Percentiles rank a stretch among this genome's conserved stretches.
Conservation (phyloP, 331 rosid species). For the Malus hybrid region DNA sequence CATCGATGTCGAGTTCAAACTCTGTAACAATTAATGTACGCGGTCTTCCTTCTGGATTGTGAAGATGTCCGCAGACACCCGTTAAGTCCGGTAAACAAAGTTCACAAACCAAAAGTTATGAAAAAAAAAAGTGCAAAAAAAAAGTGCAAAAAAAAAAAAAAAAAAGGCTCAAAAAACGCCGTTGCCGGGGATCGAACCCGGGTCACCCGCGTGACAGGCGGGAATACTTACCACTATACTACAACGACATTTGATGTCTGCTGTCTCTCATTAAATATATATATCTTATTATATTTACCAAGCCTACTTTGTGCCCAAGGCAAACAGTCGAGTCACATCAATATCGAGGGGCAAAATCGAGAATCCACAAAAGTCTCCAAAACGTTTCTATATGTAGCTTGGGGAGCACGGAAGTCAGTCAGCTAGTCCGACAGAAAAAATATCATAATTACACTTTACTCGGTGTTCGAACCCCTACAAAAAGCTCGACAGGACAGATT, state of each 20-base stretch:
- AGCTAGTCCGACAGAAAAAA: slow-evolving; percentile 4
- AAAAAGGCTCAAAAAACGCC: slow-evolving; percentile 12
- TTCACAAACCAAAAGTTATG: too few relatives aligned
- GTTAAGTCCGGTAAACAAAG: not conserved
- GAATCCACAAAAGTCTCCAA: not conserved
- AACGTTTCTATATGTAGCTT: slow-evolving; percentile 27
- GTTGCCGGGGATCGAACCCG: slow-evolving; percentile 97
- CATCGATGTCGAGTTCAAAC: too few relatives aligned
- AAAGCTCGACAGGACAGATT: slow-evolving; percentile 4
- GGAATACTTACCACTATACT: slow-evolving; percentile 95
- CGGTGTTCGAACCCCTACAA: slow-evolving; percentile 21
- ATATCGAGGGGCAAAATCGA: slow-evolving; percentile 14
- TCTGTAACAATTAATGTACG: too few relatives aligned
- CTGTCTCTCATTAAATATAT: too few relatives aligned
- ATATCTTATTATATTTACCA: too few relatives aligned
- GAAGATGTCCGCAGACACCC: too few relatives aligned
- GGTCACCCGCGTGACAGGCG: slow-evolving; percentile 97
- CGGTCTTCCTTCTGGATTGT: too few relatives aligned
- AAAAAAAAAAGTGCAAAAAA: rapidly evolving
- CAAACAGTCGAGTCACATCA: not conserved
- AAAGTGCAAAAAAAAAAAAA: too few relatives aligned
- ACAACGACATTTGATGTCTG: slow-evolving; percentile 47
- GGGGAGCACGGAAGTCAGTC: slow-evolving; percentile 36
- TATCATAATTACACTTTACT: slow-evolving; percentile 17
- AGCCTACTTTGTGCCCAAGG: not conserved